Base-by-base conservation (phyloP, 1,284 basidiomycete species). In the Microbotryum silenes-acaulis region DNA sequence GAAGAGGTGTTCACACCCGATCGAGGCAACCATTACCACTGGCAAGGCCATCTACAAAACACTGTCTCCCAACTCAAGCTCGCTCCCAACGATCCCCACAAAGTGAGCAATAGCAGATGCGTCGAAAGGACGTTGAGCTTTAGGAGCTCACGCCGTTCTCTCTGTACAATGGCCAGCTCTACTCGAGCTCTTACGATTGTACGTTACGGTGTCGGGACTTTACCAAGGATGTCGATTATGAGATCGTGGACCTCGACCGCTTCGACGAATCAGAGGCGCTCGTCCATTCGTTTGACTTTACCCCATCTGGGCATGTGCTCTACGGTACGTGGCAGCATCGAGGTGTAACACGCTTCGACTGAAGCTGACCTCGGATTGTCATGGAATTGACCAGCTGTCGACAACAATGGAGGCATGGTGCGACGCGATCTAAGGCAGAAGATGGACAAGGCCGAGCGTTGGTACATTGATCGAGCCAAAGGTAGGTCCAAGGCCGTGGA, bases 251-350 rank as follows among this genome's bases (percentile, higher is more conserved):
- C 21, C 73, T 76, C 27, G 65, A 71, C 31, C 21, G 44, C 16
- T 61, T 59, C 12, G 54, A 63, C 31, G 59, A 70, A 23, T 62
- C 70, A 9, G 74, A 78, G 64, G 74, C 74, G 8, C 48, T 72
- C 53, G 65, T 79, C 9, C 74, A 79, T 63, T 77, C 75, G 45
- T 78, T 80, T 59, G 79, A 80, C 63, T 69, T 79, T 21, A 69
- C 72, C 9, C 74, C 74, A 1, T 69, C 66, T 6, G 78, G 77
- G 0, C 69, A 76, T 46, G 74, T 78, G 56, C 51, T 73, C 14
- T 73, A 71, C 70, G 59, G 69, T 71, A 47, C 21, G 70, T 57
- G 4, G 10, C 37, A 16, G 12, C 37, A 42, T 42, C 37, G 37
- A 42, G 14, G 37, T 18, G 12, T 42, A 42, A 16, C 14, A 18